These are phyloP conservation scores for Rhododendron vialii DNA, from an alignment of 148 eudicot genomes.

Conservation along the genomic window DNA sequence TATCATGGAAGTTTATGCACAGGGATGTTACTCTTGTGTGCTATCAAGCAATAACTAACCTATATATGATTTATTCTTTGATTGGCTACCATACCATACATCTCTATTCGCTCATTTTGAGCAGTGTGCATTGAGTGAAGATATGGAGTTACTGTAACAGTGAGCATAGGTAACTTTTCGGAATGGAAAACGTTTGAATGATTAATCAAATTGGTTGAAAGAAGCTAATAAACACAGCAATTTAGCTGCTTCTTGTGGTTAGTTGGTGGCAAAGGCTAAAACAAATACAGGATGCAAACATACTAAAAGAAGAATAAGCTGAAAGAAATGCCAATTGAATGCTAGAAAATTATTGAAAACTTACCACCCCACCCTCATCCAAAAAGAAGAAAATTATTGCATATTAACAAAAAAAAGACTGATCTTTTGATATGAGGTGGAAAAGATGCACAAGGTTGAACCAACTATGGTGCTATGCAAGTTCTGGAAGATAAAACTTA, in stretches of 20 bases:
- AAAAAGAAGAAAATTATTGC: not conserved
- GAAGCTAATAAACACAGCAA: not conserved
- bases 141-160: not conserved
- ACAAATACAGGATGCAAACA: not conserved
- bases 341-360: not conserved
- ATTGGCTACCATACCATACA: not conserved
- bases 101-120: not conserved
- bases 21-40: not conserved
- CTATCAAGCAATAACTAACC: not conserved
- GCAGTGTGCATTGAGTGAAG: not conserved
- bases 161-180: not conserved
- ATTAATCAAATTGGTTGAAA: not conserved
- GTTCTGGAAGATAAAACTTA: not conserved
- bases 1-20: not conserved
- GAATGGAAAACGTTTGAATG: not conserved
- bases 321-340: not conserved
- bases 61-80: not conserved
- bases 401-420: not conserved
- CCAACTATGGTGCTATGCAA: not conserved
- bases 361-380: not conserved
- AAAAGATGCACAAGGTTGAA: not conserved
- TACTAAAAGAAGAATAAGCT: not conserved
- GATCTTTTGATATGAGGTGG: not conserved
- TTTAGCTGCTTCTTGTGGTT: not conserved
- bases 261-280: not conserved